Conservation (phyloP, 164 flowering plant genomes). For the Tinospora cordifolia region DNA sequence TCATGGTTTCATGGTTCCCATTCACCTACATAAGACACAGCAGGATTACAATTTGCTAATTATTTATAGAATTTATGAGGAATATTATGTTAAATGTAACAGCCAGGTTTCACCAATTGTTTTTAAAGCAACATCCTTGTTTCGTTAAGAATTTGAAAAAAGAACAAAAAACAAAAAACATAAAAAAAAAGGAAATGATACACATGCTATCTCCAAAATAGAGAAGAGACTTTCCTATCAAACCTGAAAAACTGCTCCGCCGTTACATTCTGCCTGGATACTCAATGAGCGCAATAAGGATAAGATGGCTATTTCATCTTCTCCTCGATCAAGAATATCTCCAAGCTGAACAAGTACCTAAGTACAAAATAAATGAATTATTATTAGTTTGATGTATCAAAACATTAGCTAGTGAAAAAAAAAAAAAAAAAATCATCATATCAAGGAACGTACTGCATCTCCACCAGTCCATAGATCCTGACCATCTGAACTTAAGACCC, state of each 20-base stretch:
- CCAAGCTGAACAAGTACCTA: constrained; percentile 92
- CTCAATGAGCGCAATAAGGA: constrained; percentile 73
- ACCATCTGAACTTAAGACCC: constrained; percentile 75
- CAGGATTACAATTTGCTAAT: background rate
- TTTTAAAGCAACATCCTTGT: too few relatives aligned
- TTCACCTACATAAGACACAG: constrained; percentile 46
- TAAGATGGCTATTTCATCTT: constrained; percentile 84
- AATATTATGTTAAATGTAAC: too few relatives aligned
- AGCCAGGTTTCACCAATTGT: too few relatives aligned
- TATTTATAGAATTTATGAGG: background rate
- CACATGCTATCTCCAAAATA: too few relatives aligned
- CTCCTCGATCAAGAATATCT: constrained; percentile 86
- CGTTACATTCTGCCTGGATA: constrained; percentile 61
- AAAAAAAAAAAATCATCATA: constrained; percentile 4
- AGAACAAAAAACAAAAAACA: background rate
- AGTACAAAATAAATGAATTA: background rate
- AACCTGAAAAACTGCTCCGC: constrained; percentile 99
- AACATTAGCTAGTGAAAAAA: background rate
- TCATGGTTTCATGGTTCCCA: constrained; percentile 99
- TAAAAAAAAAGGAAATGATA: background rate
- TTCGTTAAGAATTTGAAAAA: too few relatives aligned
- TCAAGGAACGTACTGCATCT: constrained; percentile 49
- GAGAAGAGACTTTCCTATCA: background rate
- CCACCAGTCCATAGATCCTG: constrained; percentile 75
- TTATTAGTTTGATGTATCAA: background rate